Evolutionary conservation across 495 filamentous ascomycete genomes (phyloP).

Genomic region (Platismatia glauca): DNA sequence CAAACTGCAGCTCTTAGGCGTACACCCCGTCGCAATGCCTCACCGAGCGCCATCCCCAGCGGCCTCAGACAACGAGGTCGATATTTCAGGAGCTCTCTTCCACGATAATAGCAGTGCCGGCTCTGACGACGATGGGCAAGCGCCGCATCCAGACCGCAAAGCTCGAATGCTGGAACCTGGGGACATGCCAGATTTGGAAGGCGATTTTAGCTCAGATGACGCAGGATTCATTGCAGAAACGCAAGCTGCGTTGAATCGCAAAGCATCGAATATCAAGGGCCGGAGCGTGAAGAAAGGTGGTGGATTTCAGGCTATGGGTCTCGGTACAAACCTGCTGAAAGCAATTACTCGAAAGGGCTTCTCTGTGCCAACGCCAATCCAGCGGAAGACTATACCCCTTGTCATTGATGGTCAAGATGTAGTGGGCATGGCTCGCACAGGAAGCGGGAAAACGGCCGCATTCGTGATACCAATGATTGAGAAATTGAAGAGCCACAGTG

Average conservation of each 20-base stretch:
- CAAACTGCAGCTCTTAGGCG: too few relatives aligned
- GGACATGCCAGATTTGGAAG: slow-evolving; percentile 38
- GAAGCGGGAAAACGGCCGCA: slow-evolving; percentile 93
- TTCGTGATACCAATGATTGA: slow-evolving; percentile 98
- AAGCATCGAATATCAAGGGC: slow-evolving; percentile 69
- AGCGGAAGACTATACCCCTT: slow-evolving; percentile 90
- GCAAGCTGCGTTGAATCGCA: slow-evolving; percentile 79
- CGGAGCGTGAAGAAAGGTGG: slow-evolving; percentile 86
- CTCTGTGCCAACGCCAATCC: slow-evolving; percentile 91
- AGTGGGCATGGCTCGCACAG: slow-evolving; percentile 94
- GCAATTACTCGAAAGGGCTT: slow-evolving; percentile 91
- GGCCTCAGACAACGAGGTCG: slow-evolving; percentile 80
- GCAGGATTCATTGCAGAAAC: slow-evolving; percentile 79
- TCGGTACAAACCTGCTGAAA: slow-evolving; percentile 72
- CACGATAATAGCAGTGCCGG: slow-evolving; percentile 47
- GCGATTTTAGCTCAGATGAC: slow-evolving; percentile 59
- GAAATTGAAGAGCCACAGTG: slow-evolving; percentile 81
- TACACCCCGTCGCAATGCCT: slow-evolving; percentile 34
- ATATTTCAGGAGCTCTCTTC: slow-evolving; percentile 78
- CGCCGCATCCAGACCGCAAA: slow-evolving; percentile 30
- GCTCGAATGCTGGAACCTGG: slow-evolving; percentile 26
- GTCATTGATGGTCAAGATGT: slow-evolving; percentile 84
- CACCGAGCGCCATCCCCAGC: slow-evolving; percentile 68
- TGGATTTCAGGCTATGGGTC: slow-evolving; percentile 94
- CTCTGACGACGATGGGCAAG: slow-evolving; percentile 25